Percentiles rank a stretch among this genome's conserved stretches.
Conservation (phyloP, 2,329 filamentous ascomycete species). For the Rutstroemia sp. region DNA sequence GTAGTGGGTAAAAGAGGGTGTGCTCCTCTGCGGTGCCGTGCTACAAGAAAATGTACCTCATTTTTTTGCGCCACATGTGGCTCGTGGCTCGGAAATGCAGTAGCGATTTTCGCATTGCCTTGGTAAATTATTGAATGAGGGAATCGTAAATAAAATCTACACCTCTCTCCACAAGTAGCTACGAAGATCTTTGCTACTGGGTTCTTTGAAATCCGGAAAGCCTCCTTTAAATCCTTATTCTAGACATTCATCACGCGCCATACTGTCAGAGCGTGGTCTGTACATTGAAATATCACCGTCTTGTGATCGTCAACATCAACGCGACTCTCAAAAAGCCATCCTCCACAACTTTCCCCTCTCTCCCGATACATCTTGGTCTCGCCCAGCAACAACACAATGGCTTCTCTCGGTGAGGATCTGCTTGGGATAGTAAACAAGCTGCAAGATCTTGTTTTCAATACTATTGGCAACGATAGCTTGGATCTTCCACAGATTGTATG, state of each 20-base stretch:
- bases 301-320: conserved; percentile 6
- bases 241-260: not conserved
- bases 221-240: not conserved
- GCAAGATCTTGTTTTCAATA: conserved; percentile 98
- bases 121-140: conserved; percentile 8
- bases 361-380: conserved; percentile 19
- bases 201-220: not conserved
- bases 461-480: conserved; percentile 96
- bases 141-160: conserved; percentile 7
- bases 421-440: conserved; percentile 95
- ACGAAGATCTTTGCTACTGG: conserved; percentile 2
- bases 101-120: conserved; percentile 2
- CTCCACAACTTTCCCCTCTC: conserved; percentile 3
- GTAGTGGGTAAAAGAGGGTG: too few relatives aligned
- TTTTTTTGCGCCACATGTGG: not conserved
- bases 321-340: conserved; percentile 7
- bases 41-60: not conserved
- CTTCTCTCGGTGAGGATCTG: conserved; percentile 90
- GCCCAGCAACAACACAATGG: conserved; percentile 49
- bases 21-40: not conserved
- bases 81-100: not conserved
- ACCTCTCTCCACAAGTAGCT: not conserved
- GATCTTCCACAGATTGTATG: conserved; percentile 96
- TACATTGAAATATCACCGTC: conserved; percentile 1
- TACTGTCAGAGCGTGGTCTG: not conserved